Evolutionary conservation across 768 basidiomycete genomes (phyloP), one percentile per base, ranked within the genome.

Genomic region (Gymnopilus junonius): DNA sequence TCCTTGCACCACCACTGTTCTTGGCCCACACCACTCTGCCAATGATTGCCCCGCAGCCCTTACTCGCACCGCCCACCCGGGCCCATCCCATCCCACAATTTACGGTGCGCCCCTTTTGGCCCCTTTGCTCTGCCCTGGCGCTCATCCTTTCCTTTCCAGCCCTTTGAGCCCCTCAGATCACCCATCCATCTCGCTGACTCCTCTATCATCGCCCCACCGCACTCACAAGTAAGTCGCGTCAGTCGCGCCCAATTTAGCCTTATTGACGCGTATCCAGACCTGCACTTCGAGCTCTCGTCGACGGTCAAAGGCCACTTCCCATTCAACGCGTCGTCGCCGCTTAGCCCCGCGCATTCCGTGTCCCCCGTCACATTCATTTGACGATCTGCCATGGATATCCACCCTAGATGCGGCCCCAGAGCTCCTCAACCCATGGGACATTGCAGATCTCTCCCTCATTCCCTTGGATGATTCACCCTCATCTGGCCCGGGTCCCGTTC

Each of bases 401-500:
- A 79, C 84, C 8, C 76, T 90, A 54, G 85, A 90, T 55, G 62
- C 75, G 55, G 64, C 83, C 6, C 77, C 82, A 14, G 78, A 83
- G 56, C 67, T 69, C 61, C 59, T 77, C 67, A 77, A 80, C 68
- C 75, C 75, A 17, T 80, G 79, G 70, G 86, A 90, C 67, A 83
- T 89, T 63, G 88, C 88, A 58, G 88, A 90, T 75, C 83, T 90
- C 45, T 89, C 88, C 1, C 84, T 87, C 64, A 69, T 89, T n/a
- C 79, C 79, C 25, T 74, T 73, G 58, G 65, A 65, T 42, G 61
- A 63, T 62, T 48, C 65, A 57, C 62, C 67, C 53, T 61, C 58
- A 63, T 60, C 67, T 14, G 76, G 74, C 21, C 71, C 78, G 11
- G 88, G 87, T 5, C 89, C 89, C 8, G 80, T 90, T 34, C 85